These are phyloP conservation scores for Sporothrix luriei DNA, from an alignment of 2,329 filamentous ascomycete species.

Conservation along the genomic window DNA sequence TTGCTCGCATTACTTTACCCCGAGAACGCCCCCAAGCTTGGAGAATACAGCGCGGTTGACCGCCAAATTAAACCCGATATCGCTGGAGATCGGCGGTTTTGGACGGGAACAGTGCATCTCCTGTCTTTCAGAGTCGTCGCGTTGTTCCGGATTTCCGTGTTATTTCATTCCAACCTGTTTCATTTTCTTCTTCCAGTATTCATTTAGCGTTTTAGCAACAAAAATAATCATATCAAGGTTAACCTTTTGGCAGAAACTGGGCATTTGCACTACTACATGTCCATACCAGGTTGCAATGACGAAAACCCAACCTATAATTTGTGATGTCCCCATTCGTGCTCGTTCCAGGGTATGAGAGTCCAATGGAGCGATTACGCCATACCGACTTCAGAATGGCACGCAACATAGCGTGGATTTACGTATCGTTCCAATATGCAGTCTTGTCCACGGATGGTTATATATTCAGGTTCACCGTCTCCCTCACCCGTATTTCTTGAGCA, in stretches of 20 bases:
- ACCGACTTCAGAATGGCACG: not conserved
- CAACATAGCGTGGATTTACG: not conserved
- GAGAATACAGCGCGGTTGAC: not conserved
- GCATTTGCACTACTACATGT: not conserved
- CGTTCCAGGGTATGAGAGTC: not conserved
- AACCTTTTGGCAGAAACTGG: slow-evolving; percentile 6
- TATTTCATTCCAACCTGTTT: not conserved
- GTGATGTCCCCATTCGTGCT: not conserved
- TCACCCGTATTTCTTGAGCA: slow-evolving; percentile 71
- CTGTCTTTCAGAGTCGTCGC: not conserved
- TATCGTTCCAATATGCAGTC: not conserved
- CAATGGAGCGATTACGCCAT: not conserved
- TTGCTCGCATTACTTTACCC: not conserved
- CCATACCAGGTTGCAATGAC: slow-evolving; percentile 10
- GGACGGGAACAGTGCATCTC: not conserved
- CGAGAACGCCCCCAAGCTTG: not conserved
- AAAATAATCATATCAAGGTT: not conserved
- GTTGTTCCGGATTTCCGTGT: not conserved
- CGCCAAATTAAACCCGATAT: slow-evolving; percentile 2
- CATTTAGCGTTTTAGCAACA: not conserved
- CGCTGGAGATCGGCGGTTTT: slow-evolving; percentile 17
- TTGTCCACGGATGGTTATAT: not conserved
- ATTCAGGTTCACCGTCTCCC: not conserved
- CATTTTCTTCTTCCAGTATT: not conserved
- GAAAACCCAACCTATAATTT: not conserved